Conservation (phyloP, 495 filamentous ascomycete species). For the Xylaria flabelliformis region DNA sequence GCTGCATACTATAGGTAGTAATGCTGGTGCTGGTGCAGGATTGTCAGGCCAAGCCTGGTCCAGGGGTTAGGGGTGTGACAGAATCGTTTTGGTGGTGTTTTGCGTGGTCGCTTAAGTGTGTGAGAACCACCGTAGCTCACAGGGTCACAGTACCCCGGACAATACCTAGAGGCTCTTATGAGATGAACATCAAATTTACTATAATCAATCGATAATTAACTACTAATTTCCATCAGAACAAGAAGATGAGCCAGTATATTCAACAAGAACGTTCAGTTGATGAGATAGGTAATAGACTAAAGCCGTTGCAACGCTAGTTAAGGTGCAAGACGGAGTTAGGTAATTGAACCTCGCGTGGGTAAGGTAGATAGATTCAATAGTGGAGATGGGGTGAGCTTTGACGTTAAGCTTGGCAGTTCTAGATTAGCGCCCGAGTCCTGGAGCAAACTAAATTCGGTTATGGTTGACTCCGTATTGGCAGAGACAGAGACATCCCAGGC, state of each 20-base stretch:
- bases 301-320: neutral
- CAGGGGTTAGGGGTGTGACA: slow-evolving; percentile 52
- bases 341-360: slow-evolving; percentile 4
- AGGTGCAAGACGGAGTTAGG: neutral
- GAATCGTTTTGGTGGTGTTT: slow-evolving; percentile 57
- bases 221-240: neutral
- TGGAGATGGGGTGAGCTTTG: neutral
- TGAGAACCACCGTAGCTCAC: slow-evolving; percentile 14
- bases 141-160: neutral
- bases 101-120: slow-evolving; percentile 38
- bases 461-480: slow-evolving; percentile 19
- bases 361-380: slow-evolving; percentile 6
- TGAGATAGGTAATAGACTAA: neutral
- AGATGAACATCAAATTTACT: neutral
- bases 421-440: slow-evolving; percentile 13
- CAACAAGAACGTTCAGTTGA: neutral
- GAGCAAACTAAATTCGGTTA: slow-evolving; percentile 17
- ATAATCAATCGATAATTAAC: neutral
- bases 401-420: slow-evolving; percentile 3
- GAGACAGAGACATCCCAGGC: neutral
- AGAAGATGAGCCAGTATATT: neutral
- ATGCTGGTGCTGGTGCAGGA: neutral
- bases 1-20: neutral
- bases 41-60: slow-evolving; percentile 33
- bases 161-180: neutral